Evolutionary conservation across 345 rosid genomes (phyloP).

Genomic region (Mangifera indica): DNA sequence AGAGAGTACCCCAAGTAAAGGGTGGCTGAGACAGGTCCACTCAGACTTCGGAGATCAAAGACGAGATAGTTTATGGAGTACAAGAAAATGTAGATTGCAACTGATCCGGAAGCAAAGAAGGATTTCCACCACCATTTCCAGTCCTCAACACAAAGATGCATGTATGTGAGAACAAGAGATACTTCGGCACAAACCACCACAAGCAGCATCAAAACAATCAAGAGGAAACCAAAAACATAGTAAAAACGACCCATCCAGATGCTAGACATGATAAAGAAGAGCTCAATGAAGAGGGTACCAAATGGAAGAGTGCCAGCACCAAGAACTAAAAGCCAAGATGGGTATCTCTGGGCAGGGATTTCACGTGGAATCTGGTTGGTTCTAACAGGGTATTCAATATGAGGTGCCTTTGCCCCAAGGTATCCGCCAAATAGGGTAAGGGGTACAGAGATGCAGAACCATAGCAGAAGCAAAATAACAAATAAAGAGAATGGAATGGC

Average conservation of each 20-base stretch:
- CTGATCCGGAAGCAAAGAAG: conserved; percentile 76
- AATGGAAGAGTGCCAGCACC: conserved; percentile 80
- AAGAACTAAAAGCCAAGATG: conserved; percentile 72
- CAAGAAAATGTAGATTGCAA: conserved; percentile 63
- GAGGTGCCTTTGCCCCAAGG: conserved; percentile 62
- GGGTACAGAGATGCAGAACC: conserved; percentile 76
- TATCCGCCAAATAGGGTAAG: conserved; percentile 70
- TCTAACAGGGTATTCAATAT: conserved; percentile 68
- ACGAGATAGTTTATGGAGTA: conserved; percentile 66
- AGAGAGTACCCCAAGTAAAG: conserved; percentile 70
- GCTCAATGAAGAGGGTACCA: conserved; percentile 76
- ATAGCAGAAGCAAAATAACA: conserved; percentile 47
- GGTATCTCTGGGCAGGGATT: conserved; percentile 70
- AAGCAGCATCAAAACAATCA: conserved; percentile 59
- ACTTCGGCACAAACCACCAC: conserved; percentile 77
- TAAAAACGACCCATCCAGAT: conserved; percentile 78
- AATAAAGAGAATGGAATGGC: conserved; percentile 67
- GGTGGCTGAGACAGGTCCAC: conserved; percentile 68
- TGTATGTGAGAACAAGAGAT: conserved; percentile 66
- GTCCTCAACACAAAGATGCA: conserved; percentile 77
- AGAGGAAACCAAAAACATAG: conserved; percentile 65
- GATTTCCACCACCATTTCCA: conserved; percentile 87
- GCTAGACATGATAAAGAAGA: conserved; percentile 76
- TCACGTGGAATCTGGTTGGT: conserved; percentile 76
- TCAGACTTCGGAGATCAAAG: conserved; percentile 58